These are phyloP conservation scores for Cudoniella acicularis DNA, from an alignment of 495 filamentous ascomycete genomes.

Conservation along the genomic window DNA sequence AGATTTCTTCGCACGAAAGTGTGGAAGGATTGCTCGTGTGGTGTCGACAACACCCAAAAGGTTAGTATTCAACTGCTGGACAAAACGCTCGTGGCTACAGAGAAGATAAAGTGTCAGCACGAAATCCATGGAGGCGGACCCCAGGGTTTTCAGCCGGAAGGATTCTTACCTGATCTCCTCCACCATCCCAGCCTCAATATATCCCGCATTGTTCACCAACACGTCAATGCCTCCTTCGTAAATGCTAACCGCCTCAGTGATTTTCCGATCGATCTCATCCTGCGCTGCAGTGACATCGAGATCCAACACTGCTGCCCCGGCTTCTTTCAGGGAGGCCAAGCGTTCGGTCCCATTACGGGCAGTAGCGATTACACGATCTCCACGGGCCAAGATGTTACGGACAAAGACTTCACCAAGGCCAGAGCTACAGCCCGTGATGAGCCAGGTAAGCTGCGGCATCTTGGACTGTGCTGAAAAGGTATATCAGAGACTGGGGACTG, in stretches of 20 bases:
- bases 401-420: slow-evolving; percentile 45
- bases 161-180: slow-evolving; percentile 40
- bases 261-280: slow-evolving; percentile 28
- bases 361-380: slow-evolving; percentile 54
- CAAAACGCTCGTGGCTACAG: slow-evolving; percentile 31
- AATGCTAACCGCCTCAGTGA: slow-evolving; percentile 37
- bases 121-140: no score
- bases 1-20: slow-evolving; percentile 37
- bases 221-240: slow-evolving; percentile 47
- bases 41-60: slow-evolving; percentile 46
- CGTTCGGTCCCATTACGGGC: slow-evolving; percentile 38
- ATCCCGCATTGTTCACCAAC: slow-evolving; percentile 51
- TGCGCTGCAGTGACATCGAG: slow-evolving; percentile 43
- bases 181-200: slow-evolving; percentile 32
- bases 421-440: slow-evolving; percentile 46
- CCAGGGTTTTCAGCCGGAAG: no score
- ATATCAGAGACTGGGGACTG: background rate
- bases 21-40: slow-evolving; percentile 42
- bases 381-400: slow-evolving; percentile 40
- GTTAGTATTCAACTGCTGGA: slow-evolving; percentile 41
- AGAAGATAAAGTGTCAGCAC: no score
- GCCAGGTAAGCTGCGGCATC: slow-evolving; percentile 25
- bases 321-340: slow-evolving; percentile 39
- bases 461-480: background rate
- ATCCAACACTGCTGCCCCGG: slow-evolving; percentile 37